Base-by-base conservation (phyloP, 257 asterid species). In the Nicotiana noctiflora region DNA sequence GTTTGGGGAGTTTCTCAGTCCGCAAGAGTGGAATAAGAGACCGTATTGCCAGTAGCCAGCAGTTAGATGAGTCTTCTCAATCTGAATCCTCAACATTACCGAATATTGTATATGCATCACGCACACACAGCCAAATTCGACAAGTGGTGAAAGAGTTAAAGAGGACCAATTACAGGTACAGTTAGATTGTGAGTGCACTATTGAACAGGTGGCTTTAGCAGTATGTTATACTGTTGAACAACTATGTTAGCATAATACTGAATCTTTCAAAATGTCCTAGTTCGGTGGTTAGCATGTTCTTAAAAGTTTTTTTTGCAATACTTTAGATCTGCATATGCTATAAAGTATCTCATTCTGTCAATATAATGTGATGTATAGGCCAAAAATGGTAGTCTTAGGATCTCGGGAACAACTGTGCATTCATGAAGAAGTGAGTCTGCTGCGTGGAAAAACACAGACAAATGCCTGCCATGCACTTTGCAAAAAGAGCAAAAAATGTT, bases 361-460 rank as follows among this genome's bases (percentile, higher is more conserved):
- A 60, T 76, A 53, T 80, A 80, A 82, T 56, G 60, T 87, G 57
- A 84, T 80, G 40, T 87, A 87, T 92, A 95, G 99, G 94, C 99
- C 98, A 80, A 93, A 92, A 89, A 95, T 93, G 98, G 91, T 83
- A 83, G 97, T 95, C 21, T 87, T 95, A 84, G 99, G 99, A 86
- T 95, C 99, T 82, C 92, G 98, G 82, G 99, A 95, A 86, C 99
- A 95, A 82, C 83, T 95, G 84, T 95, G 99, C 91, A 95, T 95
- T 86, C 98, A 93, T 84, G 98, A 95, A 25, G 84, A 93, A 79
- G 97, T 95, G 63, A 88, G 96, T 81, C 75, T 83, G 82, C 97
- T 95, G 62, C 97, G 86, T 51, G 99, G 99, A 86, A 95, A 87
- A 92, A 89, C 91, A 62, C 99, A 95, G 84, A 95, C 97, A 85